Evolutionary conservation across 805 yeast species (phyloP).

Genomic region (Scheffersomyces amazonensis): DNA sequence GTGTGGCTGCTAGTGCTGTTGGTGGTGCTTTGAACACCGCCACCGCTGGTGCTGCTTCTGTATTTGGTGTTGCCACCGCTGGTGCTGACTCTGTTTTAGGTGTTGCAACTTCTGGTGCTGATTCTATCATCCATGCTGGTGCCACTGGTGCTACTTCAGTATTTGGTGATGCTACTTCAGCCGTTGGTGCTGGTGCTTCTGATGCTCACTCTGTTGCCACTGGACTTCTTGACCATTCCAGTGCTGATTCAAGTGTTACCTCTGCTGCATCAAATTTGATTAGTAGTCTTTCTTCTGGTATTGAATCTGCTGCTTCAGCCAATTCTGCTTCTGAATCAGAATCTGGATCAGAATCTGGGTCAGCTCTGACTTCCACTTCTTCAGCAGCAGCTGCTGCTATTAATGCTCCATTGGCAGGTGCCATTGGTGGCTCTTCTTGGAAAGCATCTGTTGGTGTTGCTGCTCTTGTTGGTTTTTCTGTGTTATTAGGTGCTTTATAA

Average conservation of each 20-base stretch:
- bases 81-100: conserved; percentile 8
- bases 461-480: conserved; percentile 33
- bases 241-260: conserved; percentile 6
- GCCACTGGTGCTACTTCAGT: conserved; percentile 9
- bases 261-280: conserved; percentile 7
- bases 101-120: conserved; percentile 14
- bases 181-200: conserved; percentile 8
- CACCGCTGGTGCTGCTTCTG: conserved; percentile 8
- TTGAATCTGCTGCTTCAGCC: conserved; percentile 8
- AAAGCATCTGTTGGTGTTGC: conserved; percentile 36
- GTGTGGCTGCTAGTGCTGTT: conserved; percentile 6
- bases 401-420: background rate
- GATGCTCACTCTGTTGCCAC: conserved; percentile 8
- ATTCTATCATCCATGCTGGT: conserved; percentile 8
- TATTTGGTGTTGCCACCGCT: conserved; percentile 8
- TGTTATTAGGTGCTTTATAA: conserved; percentile 25
- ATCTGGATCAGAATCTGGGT: conserved; percentile 7
- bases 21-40: conserved; percentile 11
- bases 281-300: conserved; percentile 4
- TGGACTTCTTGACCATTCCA: conserved; percentile 2
- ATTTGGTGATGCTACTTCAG: conserved; percentile 7
- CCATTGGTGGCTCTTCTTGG: conserved; percentile 22
- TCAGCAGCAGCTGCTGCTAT: conserved; percentile 13
- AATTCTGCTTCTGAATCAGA: conserved; percentile 11
- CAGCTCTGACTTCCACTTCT: conserved; percentile 11